A percentile compares a stretch with the other conserved stretches of the same genome.
These are phyloP conservation scores for Sclerotinia trifoliorum DNA, from an alignment of 2,329 filamentous ascomycete species.

Conservation along the genomic window DNA sequence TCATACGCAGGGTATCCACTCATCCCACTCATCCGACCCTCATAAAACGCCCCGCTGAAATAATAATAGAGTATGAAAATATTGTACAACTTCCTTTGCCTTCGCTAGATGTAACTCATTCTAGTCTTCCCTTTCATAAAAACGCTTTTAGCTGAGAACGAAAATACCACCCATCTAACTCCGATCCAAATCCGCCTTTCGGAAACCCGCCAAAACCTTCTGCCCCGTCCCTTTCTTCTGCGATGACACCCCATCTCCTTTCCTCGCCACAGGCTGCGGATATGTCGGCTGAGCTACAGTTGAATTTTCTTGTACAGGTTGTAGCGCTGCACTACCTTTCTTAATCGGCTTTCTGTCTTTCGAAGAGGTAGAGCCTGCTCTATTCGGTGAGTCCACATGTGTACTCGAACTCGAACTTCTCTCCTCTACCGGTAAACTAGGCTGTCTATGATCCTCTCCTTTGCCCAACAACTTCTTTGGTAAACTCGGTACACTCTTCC, in stretches of 20 bases:
- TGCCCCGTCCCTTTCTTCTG: conserved; percentile 27
- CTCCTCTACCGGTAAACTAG: conserved; percentile 29
- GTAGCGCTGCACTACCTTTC: conserved; percentile 19
- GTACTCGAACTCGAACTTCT: conserved; percentile 22
- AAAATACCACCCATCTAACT: conserved; percentile 22
- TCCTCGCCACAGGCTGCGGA: conserved; percentile 22
- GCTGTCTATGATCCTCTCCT: conserved; percentile 35
- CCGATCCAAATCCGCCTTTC: conserved; percentile 36
- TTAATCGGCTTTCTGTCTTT: conserved; percentile 20
- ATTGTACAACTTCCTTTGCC: neutral
- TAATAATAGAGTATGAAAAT: neutral
- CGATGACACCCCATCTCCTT: conserved; percentile 3
- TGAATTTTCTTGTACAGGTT: conserved; percentile 26
- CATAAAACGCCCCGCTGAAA: neutral
- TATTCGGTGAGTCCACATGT: conserved; percentile 20
- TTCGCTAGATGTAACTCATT: too few relatives aligned
- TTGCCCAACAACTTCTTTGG: conserved; percentile 35
- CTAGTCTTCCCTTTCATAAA: neutral
- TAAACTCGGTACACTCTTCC: conserved; percentile 32
- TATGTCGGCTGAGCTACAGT: conserved; percentile 18
- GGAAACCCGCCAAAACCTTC: conserved; percentile 30
- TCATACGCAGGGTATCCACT: neutral
- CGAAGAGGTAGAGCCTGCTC: conserved; percentile 18
- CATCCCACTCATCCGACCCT: neutral
- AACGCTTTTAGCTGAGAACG: too few relatives aligned